Conservation (phyloP, 1,284 basidiomycete genomes). For the Cryptococcus sp. region DNA sequence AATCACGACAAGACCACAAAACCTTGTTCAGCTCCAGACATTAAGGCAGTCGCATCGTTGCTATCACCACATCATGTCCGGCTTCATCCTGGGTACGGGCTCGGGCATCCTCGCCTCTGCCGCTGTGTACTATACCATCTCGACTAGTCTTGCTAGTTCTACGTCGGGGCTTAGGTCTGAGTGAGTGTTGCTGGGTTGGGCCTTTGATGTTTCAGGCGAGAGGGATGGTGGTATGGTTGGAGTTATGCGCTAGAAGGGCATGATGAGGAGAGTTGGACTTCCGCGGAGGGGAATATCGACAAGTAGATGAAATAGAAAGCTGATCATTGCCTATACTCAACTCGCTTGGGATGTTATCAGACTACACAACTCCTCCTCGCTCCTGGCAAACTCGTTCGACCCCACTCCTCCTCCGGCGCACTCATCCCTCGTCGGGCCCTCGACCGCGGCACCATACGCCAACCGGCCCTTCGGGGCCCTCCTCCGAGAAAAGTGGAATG, state of each 20-base stretch:
- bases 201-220: not conserved
- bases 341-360: slow-evolving; percentile 4
- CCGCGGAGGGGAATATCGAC: not conserved
- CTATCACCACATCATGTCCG: slow-evolving; percentile 32
- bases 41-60: not conserved
- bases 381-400: slow-evolving; percentile 39
- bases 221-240: not conserved
- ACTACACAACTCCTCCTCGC: slow-evolving; percentile 24
- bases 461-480: slow-evolving; percentile 30
- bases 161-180: slow-evolving; percentile 34
- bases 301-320: no score
- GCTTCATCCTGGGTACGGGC: slow-evolving; percentile 46
- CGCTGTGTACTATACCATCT: slow-evolving; percentile 50
- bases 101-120: slow-evolving; percentile 46
- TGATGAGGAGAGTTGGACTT: no score
- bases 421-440: slow-evolving; percentile 36
- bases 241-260: not conserved
- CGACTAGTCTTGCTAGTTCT: slow-evolving; percentile 28
- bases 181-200: slow-evolving; percentile 29
- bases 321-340: no score
- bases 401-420: slow-evolving; percentile 30
- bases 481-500: slow-evolving; percentile 43
- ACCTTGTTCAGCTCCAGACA: not conserved
- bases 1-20: no score
- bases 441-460: slow-evolving; percentile 17